phyloP scores from a whole-genome alignment of 2,329 filamentous ascomycete genomes.

The Botrytis fragariae region DNA sequence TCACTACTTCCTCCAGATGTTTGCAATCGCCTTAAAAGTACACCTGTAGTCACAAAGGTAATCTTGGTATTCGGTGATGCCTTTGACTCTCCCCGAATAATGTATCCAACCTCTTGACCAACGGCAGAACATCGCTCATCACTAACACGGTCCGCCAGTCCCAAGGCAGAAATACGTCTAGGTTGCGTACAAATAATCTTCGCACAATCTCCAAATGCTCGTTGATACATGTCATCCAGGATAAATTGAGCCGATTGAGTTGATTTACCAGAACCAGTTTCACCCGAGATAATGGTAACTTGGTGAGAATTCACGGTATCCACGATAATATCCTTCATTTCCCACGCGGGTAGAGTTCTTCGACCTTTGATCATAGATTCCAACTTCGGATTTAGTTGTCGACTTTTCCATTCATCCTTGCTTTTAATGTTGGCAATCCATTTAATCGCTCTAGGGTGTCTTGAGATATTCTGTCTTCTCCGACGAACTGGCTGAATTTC shows the following conservation, averaged over 20 bases:
- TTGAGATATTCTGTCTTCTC: conserved; percentile 39
- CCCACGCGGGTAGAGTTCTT: conserved; percentile 82
- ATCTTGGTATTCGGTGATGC: conserved; percentile 72
- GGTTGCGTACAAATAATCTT: conserved; percentile 97
- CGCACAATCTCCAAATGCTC: conserved; percentile 69
- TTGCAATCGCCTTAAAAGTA: conserved; percentile 85
- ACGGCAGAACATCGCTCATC: conserved; percentile 82
- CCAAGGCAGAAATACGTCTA: conserved; percentile 87
- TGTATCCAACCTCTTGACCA: conserved; percentile 86
- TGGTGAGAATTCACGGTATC: conserved; percentile 72
- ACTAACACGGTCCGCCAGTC: conserved; percentile 89
- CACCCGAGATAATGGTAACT: conserved; percentile 94
- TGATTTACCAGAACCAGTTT: conserved; percentile 95
- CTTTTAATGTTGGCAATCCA: conserved; percentile 62
- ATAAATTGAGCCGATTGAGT: conserved; percentile 97
- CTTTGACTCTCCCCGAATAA: conserved; percentile 86
- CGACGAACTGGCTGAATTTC: conserved; percentile 41
- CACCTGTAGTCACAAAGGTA: conserved; percentile 94
- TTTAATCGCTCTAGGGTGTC: conserved; percentile 57
- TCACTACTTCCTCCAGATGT: conserved; percentile 78
- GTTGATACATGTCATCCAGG: conserved; percentile 81
- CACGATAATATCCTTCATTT: conserved; percentile 73
- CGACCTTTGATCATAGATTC: conserved; percentile 73
- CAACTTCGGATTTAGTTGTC: conserved; percentile 63
- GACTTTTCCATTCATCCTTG: conserved; percentile 65